Evolutionary conservation across 352 stramenopile genomes (phyloP).

Genomic region (Phytophthora colocasiae): DNA sequence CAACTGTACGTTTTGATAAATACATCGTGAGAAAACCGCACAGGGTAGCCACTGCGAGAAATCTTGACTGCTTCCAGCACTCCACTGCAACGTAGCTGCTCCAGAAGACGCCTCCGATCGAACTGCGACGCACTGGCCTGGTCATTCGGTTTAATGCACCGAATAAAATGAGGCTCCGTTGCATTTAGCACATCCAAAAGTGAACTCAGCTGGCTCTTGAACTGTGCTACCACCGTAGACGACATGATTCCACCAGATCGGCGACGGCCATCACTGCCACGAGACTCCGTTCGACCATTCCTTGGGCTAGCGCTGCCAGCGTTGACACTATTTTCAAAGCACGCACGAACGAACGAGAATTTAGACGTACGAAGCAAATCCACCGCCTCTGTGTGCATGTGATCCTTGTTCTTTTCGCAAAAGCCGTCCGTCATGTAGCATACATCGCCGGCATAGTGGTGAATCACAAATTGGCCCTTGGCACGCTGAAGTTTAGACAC

Average conservation of each 20-base stretch:
- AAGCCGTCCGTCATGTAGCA: conserved; percentile 86
- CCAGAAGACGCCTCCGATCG: conserved; percentile 69
- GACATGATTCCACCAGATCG: conserved; percentile 82
- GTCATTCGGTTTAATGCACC: conserved; percentile 92
- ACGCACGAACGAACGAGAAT: conserved; percentile 67
- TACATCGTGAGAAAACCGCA: conserved; percentile 94
- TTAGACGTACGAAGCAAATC: conserved; percentile 77
- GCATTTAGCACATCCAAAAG: conserved; percentile 95
- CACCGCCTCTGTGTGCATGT: conserved; percentile 84
- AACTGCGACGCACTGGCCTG: conserved; percentile 64
- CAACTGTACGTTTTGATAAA: conserved; percentile 91
- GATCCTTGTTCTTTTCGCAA: conserved; percentile 92
- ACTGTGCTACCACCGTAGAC: conserved; percentile 90
- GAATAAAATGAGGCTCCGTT: conserved; percentile 94
- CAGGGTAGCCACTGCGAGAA: conserved; percentile 90
- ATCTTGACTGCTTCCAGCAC: conserved; percentile 92
- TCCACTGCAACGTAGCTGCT: conserved; percentile 89
- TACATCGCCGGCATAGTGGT: conserved; percentile 88
- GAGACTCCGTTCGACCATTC: conserved; percentile 32
- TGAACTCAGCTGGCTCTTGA: conserved; percentile 93
- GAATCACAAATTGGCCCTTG: conserved; percentile 86
- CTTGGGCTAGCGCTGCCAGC: conserved; percentile 27
- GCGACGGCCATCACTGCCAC: conserved; percentile 52
- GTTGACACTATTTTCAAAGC: conserved; percentile 64
- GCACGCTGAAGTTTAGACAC: conserved; percentile 80